phyloP scores from a whole-genome alignment of 345 rosid genomes.

The Eucalyptus regnans region DNA sequence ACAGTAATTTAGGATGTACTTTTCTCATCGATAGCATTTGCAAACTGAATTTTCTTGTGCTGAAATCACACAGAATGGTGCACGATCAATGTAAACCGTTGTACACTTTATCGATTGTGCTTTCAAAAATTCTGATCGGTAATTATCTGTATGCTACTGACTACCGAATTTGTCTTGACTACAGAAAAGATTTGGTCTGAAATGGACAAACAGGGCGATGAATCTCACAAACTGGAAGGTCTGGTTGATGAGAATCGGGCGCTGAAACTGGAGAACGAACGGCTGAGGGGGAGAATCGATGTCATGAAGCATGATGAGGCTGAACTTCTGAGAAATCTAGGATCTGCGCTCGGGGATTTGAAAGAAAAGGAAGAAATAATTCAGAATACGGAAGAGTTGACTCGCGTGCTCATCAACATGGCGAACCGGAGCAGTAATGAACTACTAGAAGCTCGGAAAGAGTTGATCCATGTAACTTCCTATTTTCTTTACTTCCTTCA shows the following conservation, averaged over 20 bases:
- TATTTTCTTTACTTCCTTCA: neutral
- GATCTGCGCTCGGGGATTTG: neutral
- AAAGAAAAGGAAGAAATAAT: neutral
- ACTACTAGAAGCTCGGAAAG: neutral
- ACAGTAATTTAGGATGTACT: neutral
- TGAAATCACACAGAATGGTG: neutral
- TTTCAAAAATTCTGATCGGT: neutral
- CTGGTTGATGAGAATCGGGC: neutral
- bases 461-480: neutral
- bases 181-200: neutral
- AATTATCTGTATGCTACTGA: neutral
- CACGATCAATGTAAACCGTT: neutral
- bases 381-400: neutral
- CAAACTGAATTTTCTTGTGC: neutral
- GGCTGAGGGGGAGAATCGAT: neutral
- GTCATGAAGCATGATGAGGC: neutral
- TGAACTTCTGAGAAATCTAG: neutral
- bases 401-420: neutral
- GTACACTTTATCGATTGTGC: neutral
- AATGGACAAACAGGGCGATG: neutral
- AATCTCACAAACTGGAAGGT: neutral
- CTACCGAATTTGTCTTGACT: neutral
- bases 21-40: neutral
- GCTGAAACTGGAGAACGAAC: neutral
- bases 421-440: neutral